Percentiles rank a stretch among this genome's conserved stretches.
These are phyloP conservation scores for Hordeum marinum DNA, from an alignment of 176 grass and related monocot species.

Conservation along the genomic window DNA sequence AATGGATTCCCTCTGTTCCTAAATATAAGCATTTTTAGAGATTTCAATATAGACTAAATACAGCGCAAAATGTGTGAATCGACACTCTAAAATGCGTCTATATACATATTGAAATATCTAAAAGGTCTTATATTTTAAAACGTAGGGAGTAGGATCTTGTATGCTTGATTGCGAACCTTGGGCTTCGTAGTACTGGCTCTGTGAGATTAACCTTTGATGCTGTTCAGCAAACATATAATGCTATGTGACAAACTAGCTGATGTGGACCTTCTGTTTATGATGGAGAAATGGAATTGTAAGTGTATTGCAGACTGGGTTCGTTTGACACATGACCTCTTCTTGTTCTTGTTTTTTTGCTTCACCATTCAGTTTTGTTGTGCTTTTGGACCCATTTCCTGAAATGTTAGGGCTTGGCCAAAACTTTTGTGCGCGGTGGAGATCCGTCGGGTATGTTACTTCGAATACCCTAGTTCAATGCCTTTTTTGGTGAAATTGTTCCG, in stretches of 20 bases:
- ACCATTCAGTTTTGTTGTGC: neutral
- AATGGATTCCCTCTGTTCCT: no score
- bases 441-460: neutral
- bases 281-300: neutral
- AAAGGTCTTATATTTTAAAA: no score
- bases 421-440: neutral
- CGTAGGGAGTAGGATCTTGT: no score
- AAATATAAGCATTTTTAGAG: no score
- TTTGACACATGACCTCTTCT: neutral
- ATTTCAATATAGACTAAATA: no score
- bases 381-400: neutral
- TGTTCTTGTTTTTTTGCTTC: neutral
- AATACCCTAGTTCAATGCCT: neutral
- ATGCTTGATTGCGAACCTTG: neutral
- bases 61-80: no score
- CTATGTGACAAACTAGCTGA: no score
- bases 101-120: no score
- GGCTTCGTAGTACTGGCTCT: neutral
- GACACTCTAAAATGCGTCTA: no score
- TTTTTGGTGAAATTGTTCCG: neutral
- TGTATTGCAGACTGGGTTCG: neutral
- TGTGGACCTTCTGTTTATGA: neutral
- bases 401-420: neutral
- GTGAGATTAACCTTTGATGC: neutral
- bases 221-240: neutral